Percentiles rank a stretch among this genome's conserved stretches.
Conservation (phyloP, 2,329 filamentous ascomycete species). For the Arthrobotrys conoides region DNA sequence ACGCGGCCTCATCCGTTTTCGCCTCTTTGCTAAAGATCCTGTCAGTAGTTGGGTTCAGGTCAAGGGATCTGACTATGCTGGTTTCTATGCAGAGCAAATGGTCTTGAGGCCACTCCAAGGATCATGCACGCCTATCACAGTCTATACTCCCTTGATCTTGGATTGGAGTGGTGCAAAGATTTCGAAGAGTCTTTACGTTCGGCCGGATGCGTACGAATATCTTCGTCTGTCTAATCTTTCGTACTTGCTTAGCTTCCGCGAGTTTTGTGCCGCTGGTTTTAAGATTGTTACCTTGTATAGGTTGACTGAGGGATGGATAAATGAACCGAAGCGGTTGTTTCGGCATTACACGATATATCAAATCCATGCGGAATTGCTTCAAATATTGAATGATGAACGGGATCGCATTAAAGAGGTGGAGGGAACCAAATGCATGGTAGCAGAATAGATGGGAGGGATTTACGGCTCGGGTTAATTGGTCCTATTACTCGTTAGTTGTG, state of each 20-base stretch:
- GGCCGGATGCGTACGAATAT: background rate
- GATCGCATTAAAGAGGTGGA: background rate
- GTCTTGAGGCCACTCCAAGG: constrained; percentile 1
- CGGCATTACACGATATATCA: constrained; percentile 2
- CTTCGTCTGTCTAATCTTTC: background rate
- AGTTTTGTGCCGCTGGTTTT: background rate
- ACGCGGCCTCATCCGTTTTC: background rate
- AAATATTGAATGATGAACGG: background rate
- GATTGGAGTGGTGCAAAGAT: constrained; percentile 2
- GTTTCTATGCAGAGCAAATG: constrained; percentile 10
- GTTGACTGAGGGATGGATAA: background rate
- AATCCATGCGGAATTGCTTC: background rate
- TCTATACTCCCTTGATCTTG: constrained; percentile 2
- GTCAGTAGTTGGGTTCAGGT: background rate
- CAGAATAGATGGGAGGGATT: too few relatives aligned
- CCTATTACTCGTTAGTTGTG: too few relatives aligned
- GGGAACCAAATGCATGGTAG: background rate
- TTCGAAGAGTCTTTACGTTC: constrained; percentile 3
- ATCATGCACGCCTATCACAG: background rate
- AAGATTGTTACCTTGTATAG: background rate
- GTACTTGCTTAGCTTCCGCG: constrained; percentile 1
- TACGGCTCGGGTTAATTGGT: too few relatives aligned
- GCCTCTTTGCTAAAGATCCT: constrained; percentile 1
- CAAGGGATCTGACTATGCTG: background rate
- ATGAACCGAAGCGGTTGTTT: constrained; percentile 7